phyloP scores from a whole-genome alignment of 176 grass and related monocot genomes.

The Eragrostis curvula region DNA sequence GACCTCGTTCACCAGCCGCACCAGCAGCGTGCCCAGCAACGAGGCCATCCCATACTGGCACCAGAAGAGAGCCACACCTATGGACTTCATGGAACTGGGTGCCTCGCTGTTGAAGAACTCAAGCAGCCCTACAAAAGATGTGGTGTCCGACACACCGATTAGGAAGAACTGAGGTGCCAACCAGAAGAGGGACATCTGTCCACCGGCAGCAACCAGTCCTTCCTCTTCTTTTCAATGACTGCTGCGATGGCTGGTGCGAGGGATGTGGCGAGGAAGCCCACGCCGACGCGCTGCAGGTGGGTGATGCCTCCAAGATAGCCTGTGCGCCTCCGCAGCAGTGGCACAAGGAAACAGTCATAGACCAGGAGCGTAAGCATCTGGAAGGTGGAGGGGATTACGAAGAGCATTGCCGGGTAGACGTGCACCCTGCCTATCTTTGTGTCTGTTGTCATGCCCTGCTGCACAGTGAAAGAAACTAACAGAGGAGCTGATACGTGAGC shows the following conservation, averaged over 20 bases:
- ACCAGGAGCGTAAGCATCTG: slow-evolving; percentile 53
- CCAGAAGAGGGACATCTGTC: slow-evolving; percentile 61
- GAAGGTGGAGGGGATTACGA: slow-evolving; percentile 49
- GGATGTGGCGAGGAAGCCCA: slow-evolving; percentile 31
- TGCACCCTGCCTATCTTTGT: slow-evolving; percentile 50
- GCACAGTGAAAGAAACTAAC: slow-evolving; percentile 54
- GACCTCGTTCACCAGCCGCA: slow-evolving; percentile 41
- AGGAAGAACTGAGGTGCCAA: slow-evolving; percentile 54
- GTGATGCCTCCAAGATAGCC: slow-evolving; percentile 45
- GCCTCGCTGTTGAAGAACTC: slow-evolving; percentile 74
- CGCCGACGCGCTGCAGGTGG: slow-evolving; percentile 42
- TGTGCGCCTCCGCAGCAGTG: slow-evolving; percentile 32
- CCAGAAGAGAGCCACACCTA: slow-evolving; percentile 62
- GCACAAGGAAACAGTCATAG: slow-evolving; percentile 52
- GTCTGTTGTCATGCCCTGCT: slow-evolving; percentile 59
- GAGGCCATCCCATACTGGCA: slow-evolving; percentile 41
- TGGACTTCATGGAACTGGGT: slow-evolving; percentile 53
- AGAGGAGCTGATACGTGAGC: slow-evolving; percentile 33
- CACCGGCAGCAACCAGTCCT: not conserved
- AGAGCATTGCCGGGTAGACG: slow-evolving; percentile 51
- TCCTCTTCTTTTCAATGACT: slow-evolving; percentile 44
- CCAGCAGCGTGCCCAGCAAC: slow-evolving; percentile 49
- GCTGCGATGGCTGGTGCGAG: slow-evolving; percentile 26
- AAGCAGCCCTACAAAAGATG: slow-evolving; percentile 59
- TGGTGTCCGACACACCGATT: slow-evolving; percentile 53